Evolutionary conservation across 441 rosid species (phyloP), one percentile per base, ranked within the genome.

Genomic region (Macaranga tanarius): DNA sequence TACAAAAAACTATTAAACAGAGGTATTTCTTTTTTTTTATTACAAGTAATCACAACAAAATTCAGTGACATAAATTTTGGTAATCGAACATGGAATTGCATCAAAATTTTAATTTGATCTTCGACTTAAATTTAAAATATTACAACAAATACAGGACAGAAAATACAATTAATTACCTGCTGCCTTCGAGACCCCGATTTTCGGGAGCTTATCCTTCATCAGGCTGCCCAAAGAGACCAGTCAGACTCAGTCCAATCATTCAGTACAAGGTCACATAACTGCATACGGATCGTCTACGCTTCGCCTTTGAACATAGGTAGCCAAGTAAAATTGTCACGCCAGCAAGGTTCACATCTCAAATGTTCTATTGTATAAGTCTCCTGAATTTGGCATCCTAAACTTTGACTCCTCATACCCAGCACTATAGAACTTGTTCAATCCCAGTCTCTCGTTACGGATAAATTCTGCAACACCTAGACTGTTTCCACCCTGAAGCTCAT

Each of bases 381-480:
- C 90, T 6, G 95, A 91, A 73, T 82, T 84, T 26, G 97, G 84
- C 81, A 89, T 86, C 84, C 86, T 83, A 74, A 73, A 88, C 79
- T 87, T 91, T 7, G 93, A 77, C 75, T 90, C 97, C 72, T 95
- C 99, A 71, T 86, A 95, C 23, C 93, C 93, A 26, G 78, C 71
- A 80, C 70, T 60, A 76, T 81, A 76, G 68, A 72, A 81, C 74
- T 90, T 92, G 79, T 83, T 87, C 34, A 76, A 78, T 28, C 96
- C 98, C 75, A 87, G 74, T 75, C 97, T 86, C 81, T 91, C 96
- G 59, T 91, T 91, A 74, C 92, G 86, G 22, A 88, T 85, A 62
- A 88, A 83, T 78, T 90, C 96, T 9, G 94, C 85, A 83, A 91
- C 81, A 31, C 84, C 82, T 42, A 90, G 25, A 78, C 75, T 76